Evolutionary conservation across 768 basidiomycete species (phyloP).

Genomic region (Amanita pallidorosea): DNA sequence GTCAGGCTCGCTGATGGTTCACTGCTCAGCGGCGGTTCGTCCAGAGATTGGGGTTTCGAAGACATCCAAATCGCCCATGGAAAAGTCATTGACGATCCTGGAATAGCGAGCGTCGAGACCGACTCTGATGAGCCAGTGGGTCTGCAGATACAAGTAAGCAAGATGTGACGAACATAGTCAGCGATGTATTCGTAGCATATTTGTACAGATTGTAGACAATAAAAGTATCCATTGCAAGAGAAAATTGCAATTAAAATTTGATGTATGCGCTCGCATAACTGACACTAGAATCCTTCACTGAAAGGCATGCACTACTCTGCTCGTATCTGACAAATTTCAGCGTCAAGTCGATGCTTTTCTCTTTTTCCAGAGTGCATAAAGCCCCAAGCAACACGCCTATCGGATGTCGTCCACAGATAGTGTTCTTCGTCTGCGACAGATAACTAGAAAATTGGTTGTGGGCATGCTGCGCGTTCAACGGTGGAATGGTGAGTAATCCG

Average conservation of each 20-base stretch:
- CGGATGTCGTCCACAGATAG: slow-evolving; percentile 94
- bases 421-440: slow-evolving; percentile 72
- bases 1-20: slow-evolving; percentile 39
- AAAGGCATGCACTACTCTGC: slow-evolving; percentile 74
- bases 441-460: slow-evolving; percentile 60
- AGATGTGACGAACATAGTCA: slow-evolving; percentile 16
- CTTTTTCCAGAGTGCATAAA: slow-evolving; percentile 44
- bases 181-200: neutral
- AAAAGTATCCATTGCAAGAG: slow-evolving; percentile 1
- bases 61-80: slow-evolving; percentile 54
- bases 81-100: slow-evolving; percentile 60
- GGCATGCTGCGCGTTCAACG: slow-evolving; percentile 38
- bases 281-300: slow-evolving; percentile 75
- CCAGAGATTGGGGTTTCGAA: slow-evolving; percentile 77
- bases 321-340: slow-evolving; percentile 88
- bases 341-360: slow-evolving; percentile 20
- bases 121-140: slow-evolving; percentile 51
- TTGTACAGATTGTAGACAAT: neutral
- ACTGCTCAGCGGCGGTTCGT: slow-evolving; percentile 47
- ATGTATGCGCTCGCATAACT: slow-evolving; percentile 93
- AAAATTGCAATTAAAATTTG: slow-evolving; percentile 30
- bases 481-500: slow-evolving; percentile 51
- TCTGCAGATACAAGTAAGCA: slow-evolving; percentile 29
- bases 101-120: slow-evolving; percentile 55
- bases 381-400: slow-evolving; percentile 88